These are phyloP conservation scores for Pseudozyma sp. DNA, from an alignment of 1,284 basidiomycete genomes.

Conservation along the genomic window DNA sequence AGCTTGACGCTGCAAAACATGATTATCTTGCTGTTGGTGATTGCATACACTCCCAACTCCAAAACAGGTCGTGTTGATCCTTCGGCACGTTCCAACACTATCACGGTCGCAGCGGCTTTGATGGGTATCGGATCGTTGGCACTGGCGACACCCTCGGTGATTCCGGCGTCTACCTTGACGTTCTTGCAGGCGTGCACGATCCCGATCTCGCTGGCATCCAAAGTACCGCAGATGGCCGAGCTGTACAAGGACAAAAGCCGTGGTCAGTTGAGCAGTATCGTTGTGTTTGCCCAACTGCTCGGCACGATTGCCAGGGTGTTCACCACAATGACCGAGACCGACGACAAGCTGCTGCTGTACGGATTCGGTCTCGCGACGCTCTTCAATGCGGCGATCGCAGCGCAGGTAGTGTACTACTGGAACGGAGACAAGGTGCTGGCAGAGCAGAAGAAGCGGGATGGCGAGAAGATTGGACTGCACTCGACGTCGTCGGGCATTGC, in stretches of 20 bases:
- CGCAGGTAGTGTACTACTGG: constrained; percentile 65
- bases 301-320: constrained; percentile 66
- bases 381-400: constrained; percentile 66
- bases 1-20: constrained; percentile 68
- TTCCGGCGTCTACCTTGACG: constrained; percentile 48
- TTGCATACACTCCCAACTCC: constrained; percentile 55
- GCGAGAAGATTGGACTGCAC: constrained; percentile 29
- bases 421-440: constrained; percentile 48
- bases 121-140: constrained; percentile 82
- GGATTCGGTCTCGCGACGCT: constrained; percentile 66
- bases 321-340: constrained; percentile 68
- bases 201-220: constrained; percentile 65
- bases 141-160: constrained; percentile 52
- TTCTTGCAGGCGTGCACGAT: constrained; percentile 64
- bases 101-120: constrained; percentile 77
- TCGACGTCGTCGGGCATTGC: constrained; percentile 5
- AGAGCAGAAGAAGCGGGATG: constrained; percentile 38
- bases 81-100: constrained; percentile 45
- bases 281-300: constrained; percentile 66
- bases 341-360: constrained; percentile 64
- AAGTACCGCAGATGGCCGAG: constrained; percentile 67
- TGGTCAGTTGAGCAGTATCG: constrained; percentile 66
- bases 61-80: constrained; percentile 36
- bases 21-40: constrained; percentile 65
- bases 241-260: constrained; percentile 61